Evolutionary conservation across 2,329 filamentous ascomycete genomes (phyloP), one percentile per base, ranked within the genome.

Genomic region (Fonsecaea nubica): DNA sequence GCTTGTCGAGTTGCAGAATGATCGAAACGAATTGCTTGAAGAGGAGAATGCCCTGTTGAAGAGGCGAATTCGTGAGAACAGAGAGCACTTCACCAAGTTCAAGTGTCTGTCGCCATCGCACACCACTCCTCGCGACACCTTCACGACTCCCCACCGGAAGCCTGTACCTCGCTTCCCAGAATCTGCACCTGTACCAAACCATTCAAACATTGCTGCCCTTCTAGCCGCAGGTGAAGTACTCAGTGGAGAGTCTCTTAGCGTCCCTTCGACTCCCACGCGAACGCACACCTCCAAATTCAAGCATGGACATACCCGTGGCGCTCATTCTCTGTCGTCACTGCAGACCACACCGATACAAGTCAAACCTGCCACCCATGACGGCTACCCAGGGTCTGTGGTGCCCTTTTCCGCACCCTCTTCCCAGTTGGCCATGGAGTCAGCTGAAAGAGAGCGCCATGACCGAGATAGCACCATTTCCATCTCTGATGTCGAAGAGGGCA

Each of bases 401-500:
- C 67, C 60, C 65, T 71, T 73, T 58, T 75, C 72, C 72, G 67
- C 64, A 45, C 72, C 69, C 25, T 68, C 68, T 58, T 73, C 71
- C 32, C 75, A 72, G 56, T 75, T 58, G 74, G 76, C 40, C 33
- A 72, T 72, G 30, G 71, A 73, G 21, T 74, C 73, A 13, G 69
- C 71, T 10, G 80, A 81, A 21, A 81, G 81, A 57, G 83, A 86
- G 42, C 70, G 67, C 10, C 88, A 89, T 77, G 93, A 92, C 77
- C 88, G 92, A 66, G 92, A 96, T 77, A 94, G 91, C 80, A 96
- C 92, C 1, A 93, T 95, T 57, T 95, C 92, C 0, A 89, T 87
- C 21, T 86, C 85, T 1, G 86, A 87, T 52, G 75, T 76, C 7
- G 83, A 85, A 57, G 77, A 80, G 52, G 84, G 86, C 10, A 35